These are phyloP conservation scores for Sporothrix curviconia DNA, from an alignment of 2,329 filamentous ascomycete species.

Conservation along the genomic window DNA sequence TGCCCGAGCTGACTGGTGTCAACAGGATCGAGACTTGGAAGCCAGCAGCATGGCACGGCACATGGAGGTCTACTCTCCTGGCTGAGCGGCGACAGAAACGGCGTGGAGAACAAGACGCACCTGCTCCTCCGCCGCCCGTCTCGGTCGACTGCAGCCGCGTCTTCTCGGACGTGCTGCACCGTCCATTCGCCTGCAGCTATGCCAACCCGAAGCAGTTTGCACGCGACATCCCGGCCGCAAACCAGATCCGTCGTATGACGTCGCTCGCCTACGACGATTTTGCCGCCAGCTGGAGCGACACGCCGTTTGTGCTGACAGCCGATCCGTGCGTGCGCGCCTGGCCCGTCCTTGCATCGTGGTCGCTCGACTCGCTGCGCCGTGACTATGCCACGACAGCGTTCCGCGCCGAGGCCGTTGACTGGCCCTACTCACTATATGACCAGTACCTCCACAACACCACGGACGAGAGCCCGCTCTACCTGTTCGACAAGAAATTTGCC, in stretches of 20 bases:
- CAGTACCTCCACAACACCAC: slow-evolving; percentile 71
- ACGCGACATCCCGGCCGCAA: slow-evolving; percentile 62
- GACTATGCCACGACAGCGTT: slow-evolving; percentile 65
- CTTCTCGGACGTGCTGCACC: slow-evolving; percentile 84
- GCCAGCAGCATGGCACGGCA: slow-evolving; percentile 64
- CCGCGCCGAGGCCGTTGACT: slow-evolving; percentile 88
- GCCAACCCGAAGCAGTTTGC: slow-evolving; percentile 61
- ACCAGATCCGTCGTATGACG: slow-evolving; percentile 64
- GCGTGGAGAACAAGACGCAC: neutral
- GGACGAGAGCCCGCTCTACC: slow-evolving; percentile 86
- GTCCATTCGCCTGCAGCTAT: slow-evolving; percentile 84
- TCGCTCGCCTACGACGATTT: slow-evolving; percentile 70
- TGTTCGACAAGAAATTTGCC: slow-evolving; percentile 83
- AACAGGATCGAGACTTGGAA: slow-evolving; percentile 18
- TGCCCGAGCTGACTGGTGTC: neutral
- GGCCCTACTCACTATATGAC: slow-evolving; percentile 74
- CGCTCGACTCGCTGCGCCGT: slow-evolving; percentile 55
- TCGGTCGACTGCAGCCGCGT: slow-evolving; percentile 67
- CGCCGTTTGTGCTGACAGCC: slow-evolving; percentile 75
- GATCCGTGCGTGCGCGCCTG: slow-evolving; percentile 63
- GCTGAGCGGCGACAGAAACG: slow-evolving; percentile 20
- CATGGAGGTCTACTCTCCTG: slow-evolving; percentile 77
- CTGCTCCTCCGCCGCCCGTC: slow-evolving; percentile 29
- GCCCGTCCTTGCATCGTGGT: slow-evolving; percentile 73
- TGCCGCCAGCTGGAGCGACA: slow-evolving; percentile 65